Conservation (phyloP, 176 grass and related monocot species). For the Musa troglodytarum region DNA sequence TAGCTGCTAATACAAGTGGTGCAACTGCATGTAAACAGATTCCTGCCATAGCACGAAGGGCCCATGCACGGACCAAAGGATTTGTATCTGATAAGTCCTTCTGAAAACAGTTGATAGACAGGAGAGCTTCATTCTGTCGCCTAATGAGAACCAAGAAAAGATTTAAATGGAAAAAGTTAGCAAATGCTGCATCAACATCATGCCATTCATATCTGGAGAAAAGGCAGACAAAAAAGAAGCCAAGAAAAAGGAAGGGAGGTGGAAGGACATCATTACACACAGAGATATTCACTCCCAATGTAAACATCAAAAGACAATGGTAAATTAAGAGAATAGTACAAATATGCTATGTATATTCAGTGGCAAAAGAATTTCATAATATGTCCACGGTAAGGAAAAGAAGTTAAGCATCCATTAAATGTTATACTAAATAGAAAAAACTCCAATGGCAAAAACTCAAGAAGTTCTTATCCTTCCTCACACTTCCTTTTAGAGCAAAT, state of each 20-base stretch:
- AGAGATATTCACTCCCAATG: neutral
- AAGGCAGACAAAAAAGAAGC: neutral
- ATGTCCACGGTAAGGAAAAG: neutral
- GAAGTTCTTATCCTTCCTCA: neutral
- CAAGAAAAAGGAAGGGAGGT: neutral
- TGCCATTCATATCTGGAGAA: neutral
- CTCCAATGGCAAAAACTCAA: neutral
- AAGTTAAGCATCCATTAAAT: too few species aligned
- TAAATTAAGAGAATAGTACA: neutral
- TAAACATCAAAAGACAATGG: too few species aligned
- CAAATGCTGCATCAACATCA: neutral
- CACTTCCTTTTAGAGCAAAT: neutral
- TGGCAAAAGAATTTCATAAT: neutral
- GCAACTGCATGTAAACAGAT: slow-evolving; percentile 75
- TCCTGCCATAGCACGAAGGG: slow-evolving; percentile 82
- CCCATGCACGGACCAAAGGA: slow-evolving; percentile 88
- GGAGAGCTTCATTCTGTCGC: slow-evolving; percentile 87
- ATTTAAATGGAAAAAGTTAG: neutral
- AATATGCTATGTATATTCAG: neutral
- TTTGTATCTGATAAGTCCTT: slow-evolving; percentile 93
- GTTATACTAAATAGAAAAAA: neutral
- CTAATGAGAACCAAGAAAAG: slow-evolving; percentile 24
- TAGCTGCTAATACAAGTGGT: slow-evolving; percentile 59
- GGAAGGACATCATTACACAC: neutral
- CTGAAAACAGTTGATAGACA: slow-evolving; percentile 95